phyloP scores from a whole-genome alignment of 2,329 filamentous ascomycete genomes.

The Talaromyces rugulosus region DNA sequence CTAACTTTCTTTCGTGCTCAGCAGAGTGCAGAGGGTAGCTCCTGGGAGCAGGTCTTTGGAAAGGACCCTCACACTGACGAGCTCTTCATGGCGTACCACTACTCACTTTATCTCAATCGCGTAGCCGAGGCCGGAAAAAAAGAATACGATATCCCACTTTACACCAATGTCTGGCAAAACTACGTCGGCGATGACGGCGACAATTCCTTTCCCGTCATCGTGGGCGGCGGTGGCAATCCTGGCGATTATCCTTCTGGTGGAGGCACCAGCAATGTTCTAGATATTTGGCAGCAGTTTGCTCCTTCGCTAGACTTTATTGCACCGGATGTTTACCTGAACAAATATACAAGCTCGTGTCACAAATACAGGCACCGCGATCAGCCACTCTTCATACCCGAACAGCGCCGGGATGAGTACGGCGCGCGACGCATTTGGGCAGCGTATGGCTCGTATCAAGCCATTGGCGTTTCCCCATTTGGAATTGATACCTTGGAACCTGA shows the following conservation, averaged over 20 bases:
- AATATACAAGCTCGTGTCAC: conserved; percentile 38
- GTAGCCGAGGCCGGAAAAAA: conserved; percentile 40
- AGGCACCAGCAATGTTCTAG: conserved; percentile 38
- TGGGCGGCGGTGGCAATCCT: conserved; percentile 40
- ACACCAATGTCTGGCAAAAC: conserved; percentile 47
- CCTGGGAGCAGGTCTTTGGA: conserved; percentile 42
- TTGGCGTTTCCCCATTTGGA: conserved; percentile 37
- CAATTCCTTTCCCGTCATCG: conserved; percentile 33
- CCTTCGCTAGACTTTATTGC: conserved; percentile 45
- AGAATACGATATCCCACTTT: conserved; percentile 41
- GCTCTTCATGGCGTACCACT: conserved; percentile 48
- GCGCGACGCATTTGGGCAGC: conserved; percentile 38
- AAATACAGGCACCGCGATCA: conserved; percentile 42
- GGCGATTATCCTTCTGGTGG: conserved; percentile 49
- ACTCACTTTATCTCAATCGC: conserved; percentile 37
- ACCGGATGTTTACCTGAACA: conserved; percentile 47
- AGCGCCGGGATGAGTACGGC: conserved; percentile 43
- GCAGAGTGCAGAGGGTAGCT: neutral
- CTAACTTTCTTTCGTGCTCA: conserved; percentile 19
- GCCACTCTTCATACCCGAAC: conserved; percentile 47
- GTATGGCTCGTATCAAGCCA: conserved; percentile 30
- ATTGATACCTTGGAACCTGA: conserved; percentile 39
- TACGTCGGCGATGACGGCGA: conserved; percentile 31
- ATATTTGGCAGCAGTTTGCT: conserved; percentile 43
- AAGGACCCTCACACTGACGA: conserved; percentile 36